A percentile compares a stretch with the other conserved stretches of the same genome.
These are phyloP conservation scores for Viridothelium virens DNA, from an alignment of 495 filamentous ascomycete genomes.

Conservation along the genomic window DNA sequence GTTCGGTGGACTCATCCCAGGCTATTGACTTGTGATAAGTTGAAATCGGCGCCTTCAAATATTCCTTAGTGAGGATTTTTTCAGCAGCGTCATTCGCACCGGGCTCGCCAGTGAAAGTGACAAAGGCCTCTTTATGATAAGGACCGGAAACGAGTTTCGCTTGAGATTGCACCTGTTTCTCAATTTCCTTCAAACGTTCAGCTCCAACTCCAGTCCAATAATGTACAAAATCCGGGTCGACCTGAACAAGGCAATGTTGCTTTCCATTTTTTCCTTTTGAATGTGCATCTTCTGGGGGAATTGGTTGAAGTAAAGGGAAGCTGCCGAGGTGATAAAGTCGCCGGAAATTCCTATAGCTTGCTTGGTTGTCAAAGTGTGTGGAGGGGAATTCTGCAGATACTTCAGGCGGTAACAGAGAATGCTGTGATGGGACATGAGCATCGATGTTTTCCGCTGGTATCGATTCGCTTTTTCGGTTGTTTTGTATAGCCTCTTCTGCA, in stretches of 20 bases:
- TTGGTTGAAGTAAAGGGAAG: neutral
- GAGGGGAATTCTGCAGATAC: neutral
- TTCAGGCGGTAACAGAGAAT: neutral
- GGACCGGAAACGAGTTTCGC: neutral
- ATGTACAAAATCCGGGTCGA: neutral
- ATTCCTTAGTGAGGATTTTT: neutral
- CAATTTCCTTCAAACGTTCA: conserved; percentile 2
- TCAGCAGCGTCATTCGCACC: neutral
- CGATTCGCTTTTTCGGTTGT: neutral
- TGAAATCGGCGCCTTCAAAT: neutral
- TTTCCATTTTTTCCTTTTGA: neutral
- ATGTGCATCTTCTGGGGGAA: neutral
- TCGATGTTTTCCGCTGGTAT: neutral
- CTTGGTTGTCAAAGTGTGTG: neutral
- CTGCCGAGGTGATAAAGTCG: neutral
- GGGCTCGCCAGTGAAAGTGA: neutral
- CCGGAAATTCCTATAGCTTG: neutral
- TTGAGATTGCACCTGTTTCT: neutral
- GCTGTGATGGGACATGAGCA: neutral
- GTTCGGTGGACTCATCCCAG: neutral
- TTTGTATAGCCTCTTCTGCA: neutral
- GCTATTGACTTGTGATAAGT: neutral
- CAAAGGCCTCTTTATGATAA: neutral
- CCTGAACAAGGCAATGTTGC: neutral
- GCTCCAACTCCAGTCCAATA: neutral